These are phyloP conservation scores for Tolypocladium paradoxum DNA, from an alignment of 2,329 filamentous ascomycete genomes.

Conservation along the genomic window DNA sequence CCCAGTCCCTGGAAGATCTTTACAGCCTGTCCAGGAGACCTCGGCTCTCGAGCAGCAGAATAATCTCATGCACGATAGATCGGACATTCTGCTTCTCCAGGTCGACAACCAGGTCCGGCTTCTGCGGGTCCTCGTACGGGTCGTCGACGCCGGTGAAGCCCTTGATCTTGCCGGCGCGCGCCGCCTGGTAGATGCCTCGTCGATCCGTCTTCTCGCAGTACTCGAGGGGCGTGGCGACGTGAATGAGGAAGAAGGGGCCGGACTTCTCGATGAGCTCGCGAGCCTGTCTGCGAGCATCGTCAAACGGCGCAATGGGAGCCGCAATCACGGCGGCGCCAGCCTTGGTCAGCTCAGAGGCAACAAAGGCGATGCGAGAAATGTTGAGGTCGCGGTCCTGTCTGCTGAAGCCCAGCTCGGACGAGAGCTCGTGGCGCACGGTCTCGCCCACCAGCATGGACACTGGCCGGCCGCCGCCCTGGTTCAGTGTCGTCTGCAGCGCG, in stretches of 20 bases:
- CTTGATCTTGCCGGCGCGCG: conserved; percentile 84
- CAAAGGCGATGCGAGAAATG: conserved; percentile 92
- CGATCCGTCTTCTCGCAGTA: conserved; percentile 93
- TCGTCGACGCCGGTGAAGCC: conserved; percentile 98
- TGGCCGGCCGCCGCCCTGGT: conserved; percentile 92
- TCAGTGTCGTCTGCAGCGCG: conserved; percentile 90
- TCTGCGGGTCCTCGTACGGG: conserved; percentile 77
- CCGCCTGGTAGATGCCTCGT: conserved; percentile 76
- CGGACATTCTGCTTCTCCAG: conserved; percentile 77
- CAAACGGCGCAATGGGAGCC: conserved; percentile 90
- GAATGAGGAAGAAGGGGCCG: conserved; percentile 88
- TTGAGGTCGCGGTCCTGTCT: conserved; percentile 87
- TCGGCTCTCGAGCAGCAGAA: conserved; percentile 80
- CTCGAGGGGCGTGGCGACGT: conserved; percentile 88
- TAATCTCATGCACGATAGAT: conserved; percentile 92
- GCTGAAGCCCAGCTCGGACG: conserved; percentile 90
- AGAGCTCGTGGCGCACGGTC: conserved; percentile 87
- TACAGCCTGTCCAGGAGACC: conserved; percentile 70
- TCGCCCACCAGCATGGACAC: conserved; percentile 93
- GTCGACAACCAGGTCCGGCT: conserved; percentile 79
- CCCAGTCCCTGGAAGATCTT: conserved; percentile 2
- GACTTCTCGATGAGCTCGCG: conserved; percentile 78
- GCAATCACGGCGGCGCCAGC: conserved; percentile 92
- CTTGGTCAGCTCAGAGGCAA: conserved; percentile 87
- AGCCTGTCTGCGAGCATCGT: conserved; percentile 63